A percentile compares a stretch with the other conserved stretches of the same genome.
These are phyloP conservation scores for Chamaecrista fasciculata DNA, from an alignment of 306 rosid genomes.

Conservation along the genomic window DNA sequence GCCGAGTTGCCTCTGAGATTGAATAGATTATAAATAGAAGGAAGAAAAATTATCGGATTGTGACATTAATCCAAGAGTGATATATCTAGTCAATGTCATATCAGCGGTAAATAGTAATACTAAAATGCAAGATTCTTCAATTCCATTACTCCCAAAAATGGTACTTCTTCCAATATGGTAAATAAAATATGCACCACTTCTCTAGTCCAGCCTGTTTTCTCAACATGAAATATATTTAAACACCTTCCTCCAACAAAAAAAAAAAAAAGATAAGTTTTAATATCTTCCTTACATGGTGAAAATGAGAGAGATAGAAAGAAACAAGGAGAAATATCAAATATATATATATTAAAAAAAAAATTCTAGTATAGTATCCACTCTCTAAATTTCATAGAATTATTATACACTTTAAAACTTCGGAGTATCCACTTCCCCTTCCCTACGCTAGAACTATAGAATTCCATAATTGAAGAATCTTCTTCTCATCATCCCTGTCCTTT, in stretches of 20 bases:
- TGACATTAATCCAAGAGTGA: neutral
- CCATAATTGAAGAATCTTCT: neutral
- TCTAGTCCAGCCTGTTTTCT: neutral
- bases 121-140: neutral
- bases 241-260: too few species aligned
- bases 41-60: too few species aligned
- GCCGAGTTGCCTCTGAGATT: neutral
- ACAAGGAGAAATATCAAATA: too few species aligned
- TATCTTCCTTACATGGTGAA: too few species aligned
- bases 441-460: neutral
- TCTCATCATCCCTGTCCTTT: neutral
- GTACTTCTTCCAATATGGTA: neutral
- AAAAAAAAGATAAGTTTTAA: too few species aligned
- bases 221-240: too few species aligned
- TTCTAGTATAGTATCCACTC: too few species aligned
- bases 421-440: too few species aligned
- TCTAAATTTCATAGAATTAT: too few species aligned
- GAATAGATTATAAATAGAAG: neutral
- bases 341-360: too few species aligned
- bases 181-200: neutral
- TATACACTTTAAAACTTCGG: too few species aligned
- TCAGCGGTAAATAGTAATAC: neutral
- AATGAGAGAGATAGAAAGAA: too few species aligned
- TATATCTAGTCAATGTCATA: neutral
- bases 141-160: neutral